Evolutionary conservation across 2,329 filamentous ascomycete genomes (phyloP).

Genomic region (Fusarium sp.): DNA sequence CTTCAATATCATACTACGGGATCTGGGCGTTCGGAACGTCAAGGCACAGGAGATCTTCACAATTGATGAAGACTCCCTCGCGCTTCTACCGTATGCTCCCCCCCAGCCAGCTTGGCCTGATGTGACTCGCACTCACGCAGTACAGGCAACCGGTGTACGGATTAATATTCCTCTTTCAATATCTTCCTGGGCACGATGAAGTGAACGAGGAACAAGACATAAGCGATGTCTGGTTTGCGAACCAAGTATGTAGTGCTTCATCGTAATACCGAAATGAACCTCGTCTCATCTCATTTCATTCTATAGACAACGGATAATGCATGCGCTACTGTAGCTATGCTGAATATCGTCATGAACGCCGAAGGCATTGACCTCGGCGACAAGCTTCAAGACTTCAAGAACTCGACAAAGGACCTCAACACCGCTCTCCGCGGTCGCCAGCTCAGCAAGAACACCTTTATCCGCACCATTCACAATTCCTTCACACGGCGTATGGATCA

Average conservation of each 20-base stretch:
- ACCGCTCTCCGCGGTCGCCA: constrained; percentile 83
- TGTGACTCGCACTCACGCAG: constrained; percentile 21
- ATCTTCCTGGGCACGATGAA: constrained; percentile 66
- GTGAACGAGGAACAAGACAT: constrained; percentile 70
- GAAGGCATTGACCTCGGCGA: constrained; percentile 76
- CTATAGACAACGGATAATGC: constrained; percentile 82
- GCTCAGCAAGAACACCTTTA: constrained; percentile 81
- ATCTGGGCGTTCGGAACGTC: constrained; percentile 82
- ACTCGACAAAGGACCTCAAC: constrained; percentile 77
- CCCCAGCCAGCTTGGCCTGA: not conserved
- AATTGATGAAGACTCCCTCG: constrained; percentile 77
- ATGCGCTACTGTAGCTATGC: constrained; percentile 91
- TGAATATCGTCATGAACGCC: constrained; percentile 95
- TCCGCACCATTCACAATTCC: constrained; percentile 89
- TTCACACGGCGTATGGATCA: constrained; percentile 87
- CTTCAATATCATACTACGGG: constrained; percentile 87
- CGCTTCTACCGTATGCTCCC: constrained; percentile 71
- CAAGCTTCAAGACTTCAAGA: constrained; percentile 81
- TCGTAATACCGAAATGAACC: not conserved
- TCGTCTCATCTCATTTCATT: constrained; percentile 22
- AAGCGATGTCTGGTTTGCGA: constrained; percentile 89
- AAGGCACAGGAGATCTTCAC: constrained; percentile 84
- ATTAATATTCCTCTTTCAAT: constrained; percentile 91
- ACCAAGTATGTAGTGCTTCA: constrained; percentile 75
- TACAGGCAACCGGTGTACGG: constrained; percentile 83